phyloP scores from a whole-genome alignment of 805 yeast genomes.

The Helenozyma rhizophorensis region DNA sequence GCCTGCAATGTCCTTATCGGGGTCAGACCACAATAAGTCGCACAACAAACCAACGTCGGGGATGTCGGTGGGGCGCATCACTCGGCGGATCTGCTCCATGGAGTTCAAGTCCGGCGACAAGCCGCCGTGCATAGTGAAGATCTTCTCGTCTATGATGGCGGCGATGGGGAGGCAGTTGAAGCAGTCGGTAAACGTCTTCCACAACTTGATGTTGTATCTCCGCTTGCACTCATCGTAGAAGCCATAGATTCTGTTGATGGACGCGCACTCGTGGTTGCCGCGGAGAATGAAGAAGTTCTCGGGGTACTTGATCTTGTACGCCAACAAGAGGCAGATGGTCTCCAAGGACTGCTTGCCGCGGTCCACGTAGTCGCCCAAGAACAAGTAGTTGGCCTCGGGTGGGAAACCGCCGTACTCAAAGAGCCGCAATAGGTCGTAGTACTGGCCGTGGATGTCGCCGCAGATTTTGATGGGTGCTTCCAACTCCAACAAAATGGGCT shows the following conservation, averaged over 20 bases:
- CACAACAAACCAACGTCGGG: constrained; percentile 97
- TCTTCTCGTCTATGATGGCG: constrained; percentile 96
- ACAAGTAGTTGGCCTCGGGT: constrained; percentile 94
- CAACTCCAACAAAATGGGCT: constrained; percentile 89
- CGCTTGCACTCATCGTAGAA: constrained; percentile 98
- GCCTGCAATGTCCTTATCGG: constrained; percentile 96
- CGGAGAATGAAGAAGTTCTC: constrained; percentile 95
- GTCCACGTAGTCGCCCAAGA: constrained; percentile 96
- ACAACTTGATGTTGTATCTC: constrained; percentile 94
- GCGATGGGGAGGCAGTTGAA: constrained; percentile 98
- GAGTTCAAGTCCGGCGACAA: constrained; percentile 94
- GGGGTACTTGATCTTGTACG: constrained; percentile 96
- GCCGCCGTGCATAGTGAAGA: constrained; percentile 99
- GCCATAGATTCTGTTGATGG: constrained; percentile 95
- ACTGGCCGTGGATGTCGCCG: constrained; percentile 99
- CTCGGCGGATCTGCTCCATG: constrained; percentile 98
- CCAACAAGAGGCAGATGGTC: constrained; percentile 88
- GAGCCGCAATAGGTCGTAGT: constrained; percentile 89
- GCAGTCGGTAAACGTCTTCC: constrained; percentile 99
- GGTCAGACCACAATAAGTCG: constrained; percentile 97
- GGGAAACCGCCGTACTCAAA: constrained; percentile 99
- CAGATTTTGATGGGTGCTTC: constrained; percentile 96
- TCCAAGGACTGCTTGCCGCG: constrained; percentile 97
- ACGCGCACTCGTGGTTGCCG: constrained; percentile 98
- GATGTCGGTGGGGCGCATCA: constrained; percentile 98